These are phyloP conservation scores for Diaporthe humulicola DNA, from an alignment of 2,329 filamentous ascomycete genomes.

Conservation along the genomic window DNA sequence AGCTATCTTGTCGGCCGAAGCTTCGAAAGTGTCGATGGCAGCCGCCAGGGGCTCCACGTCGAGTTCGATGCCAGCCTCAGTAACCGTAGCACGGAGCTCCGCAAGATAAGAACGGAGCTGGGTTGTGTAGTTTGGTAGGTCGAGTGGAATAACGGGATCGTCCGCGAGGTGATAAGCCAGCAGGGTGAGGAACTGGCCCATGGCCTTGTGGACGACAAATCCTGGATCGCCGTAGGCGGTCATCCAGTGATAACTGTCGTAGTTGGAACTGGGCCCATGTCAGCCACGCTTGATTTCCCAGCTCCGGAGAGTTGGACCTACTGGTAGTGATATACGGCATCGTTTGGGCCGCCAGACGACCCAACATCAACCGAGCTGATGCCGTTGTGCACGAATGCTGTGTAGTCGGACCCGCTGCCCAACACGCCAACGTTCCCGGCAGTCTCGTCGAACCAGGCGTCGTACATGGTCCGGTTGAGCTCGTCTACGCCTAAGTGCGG, in stretches of 20 bases:
- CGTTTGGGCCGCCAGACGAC: background rate
- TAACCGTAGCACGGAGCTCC: background rate
- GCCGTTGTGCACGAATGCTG: conserved; percentile 14
- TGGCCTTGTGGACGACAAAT: conserved; percentile 51
- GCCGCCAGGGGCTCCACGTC: conserved; percentile 3
- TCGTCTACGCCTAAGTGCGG: background rate
- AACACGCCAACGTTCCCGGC: conserved; percentile 1
- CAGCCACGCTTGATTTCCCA: conserved; percentile 57
- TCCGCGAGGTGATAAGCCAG: conserved; percentile 19
- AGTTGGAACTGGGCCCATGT: conserved; percentile 92
- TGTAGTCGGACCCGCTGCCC: conserved; percentile 22
- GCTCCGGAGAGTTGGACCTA: background rate
- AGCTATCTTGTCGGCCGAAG: background rate
- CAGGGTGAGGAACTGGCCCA: conserved; percentile 12
- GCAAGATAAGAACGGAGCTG: conserved; percentile 1
- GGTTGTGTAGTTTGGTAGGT: background rate
- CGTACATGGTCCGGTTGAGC: conserved; percentile 18
- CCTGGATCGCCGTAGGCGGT: conserved; percentile 79
- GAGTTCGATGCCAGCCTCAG: background rate
- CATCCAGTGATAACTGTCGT: conserved; percentile 95
- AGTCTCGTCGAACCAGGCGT: conserved; percentile 3
- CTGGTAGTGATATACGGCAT: conserved; percentile 18
- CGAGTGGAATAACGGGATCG: background rate
- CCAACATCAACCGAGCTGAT: conserved; percentile 13
- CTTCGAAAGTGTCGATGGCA: conserved; percentile 7